Base-by-base conservation (phyloP, 116 monocot species). In the Thalassia testudinum region DNA sequence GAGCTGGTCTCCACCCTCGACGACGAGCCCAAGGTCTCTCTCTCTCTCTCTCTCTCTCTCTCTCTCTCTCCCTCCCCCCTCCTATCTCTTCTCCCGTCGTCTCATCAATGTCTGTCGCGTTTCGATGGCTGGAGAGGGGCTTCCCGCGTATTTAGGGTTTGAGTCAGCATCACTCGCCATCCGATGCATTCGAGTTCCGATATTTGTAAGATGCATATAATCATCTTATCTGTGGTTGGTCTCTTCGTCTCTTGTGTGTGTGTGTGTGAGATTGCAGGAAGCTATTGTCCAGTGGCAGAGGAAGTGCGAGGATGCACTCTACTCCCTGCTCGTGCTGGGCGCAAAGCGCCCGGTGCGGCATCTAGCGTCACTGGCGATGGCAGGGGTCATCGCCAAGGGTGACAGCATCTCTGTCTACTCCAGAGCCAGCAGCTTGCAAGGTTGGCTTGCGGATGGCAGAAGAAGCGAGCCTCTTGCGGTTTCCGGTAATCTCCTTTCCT, bases 221-320 rank as follows among this genome's bases (percentile, higher is more conserved):
- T n/a, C n/a, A n/a, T n/a, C n/a, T n/a, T n/a, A n/a, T n/a, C n/a
- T n/a, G n/a, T n/a, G n/a, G n/a, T n/a, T n/a, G n/a, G n/a, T n/a
- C n/a, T n/a, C n/a, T n/a, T n/a, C n/a, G n/a, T n/a, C n/a, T n/a
- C n/a, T n/a, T n/a, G n/a, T n/a, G n/a, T n/a, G 14, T 50, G 19
- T 13, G 2, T 50, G 4, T 50, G 24, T 24, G 5, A 21, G 21
- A 50, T 50, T 50, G 12, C 66, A 95, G 97, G 89, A 88, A 66
- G 64, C 70, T 24, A 77, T 97, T 61, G 58, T 77, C 8, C 76
- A 79, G 27, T 88, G 82, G 76, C 97, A 97, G 55, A 61, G 97
- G 70, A 88, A 97, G 59, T 97, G 97, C 54, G 97, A 97, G 74
- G 97, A 97, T 61, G 97, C 89, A 34, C 75, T 97, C 20, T 82